These are phyloP conservation scores for Suhomyces atakaporum DNA, from an alignment of 1,139 yeast genomes.

Conservation along the genomic window DNA sequence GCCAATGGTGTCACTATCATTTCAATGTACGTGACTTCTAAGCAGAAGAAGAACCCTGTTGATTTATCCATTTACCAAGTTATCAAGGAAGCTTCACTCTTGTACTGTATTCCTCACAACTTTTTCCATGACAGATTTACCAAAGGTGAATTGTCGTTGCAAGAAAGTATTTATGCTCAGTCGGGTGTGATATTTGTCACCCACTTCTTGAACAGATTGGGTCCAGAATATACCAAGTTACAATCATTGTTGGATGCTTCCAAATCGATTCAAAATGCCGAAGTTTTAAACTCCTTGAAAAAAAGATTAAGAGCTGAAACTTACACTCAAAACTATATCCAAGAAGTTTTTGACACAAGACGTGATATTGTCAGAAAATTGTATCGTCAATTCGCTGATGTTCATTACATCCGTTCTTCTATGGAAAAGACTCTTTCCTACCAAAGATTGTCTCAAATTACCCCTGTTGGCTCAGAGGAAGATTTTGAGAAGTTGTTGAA, in stretches of 20 bases:
- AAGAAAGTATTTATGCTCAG: conserved; percentile 93
- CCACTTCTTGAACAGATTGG: conserved; percentile 91
- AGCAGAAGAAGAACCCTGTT: conserved; percentile 43
- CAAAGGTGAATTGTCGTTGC: conserved; percentile 79
- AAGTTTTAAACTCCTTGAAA: conserved; percentile 77
- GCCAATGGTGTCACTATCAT: conserved; percentile 84
- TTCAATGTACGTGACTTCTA: conserved; percentile 79
- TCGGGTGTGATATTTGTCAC: conserved; percentile 91
- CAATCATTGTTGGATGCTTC: conserved; percentile 62
- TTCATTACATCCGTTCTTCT: conserved; percentile 75
- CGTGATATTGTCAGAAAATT: conserved; percentile 76
- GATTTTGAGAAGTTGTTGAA: conserved; percentile 72
- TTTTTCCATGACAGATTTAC: conserved; percentile 76
- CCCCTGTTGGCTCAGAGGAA: conserved; percentile 72
- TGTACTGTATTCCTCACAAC: conserved; percentile 89
- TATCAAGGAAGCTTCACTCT: conserved; percentile 88
- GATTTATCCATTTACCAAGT: conserved; percentile 87
- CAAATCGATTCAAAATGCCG: conserved; percentile 64
- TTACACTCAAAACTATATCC: conserved; percentile 81
- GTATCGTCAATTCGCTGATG: conserved; percentile 90
- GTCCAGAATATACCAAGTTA: conserved; percentile 82
- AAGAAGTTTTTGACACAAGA: conserved; percentile 72
- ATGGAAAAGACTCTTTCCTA: conserved; percentile 84
- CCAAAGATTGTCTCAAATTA: conserved; percentile 78
- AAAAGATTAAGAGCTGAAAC: conserved; percentile 93